Conservation (phyloP, 495 filamentous ascomycete genomes). For the Penicillium chermesinum region DNA sequence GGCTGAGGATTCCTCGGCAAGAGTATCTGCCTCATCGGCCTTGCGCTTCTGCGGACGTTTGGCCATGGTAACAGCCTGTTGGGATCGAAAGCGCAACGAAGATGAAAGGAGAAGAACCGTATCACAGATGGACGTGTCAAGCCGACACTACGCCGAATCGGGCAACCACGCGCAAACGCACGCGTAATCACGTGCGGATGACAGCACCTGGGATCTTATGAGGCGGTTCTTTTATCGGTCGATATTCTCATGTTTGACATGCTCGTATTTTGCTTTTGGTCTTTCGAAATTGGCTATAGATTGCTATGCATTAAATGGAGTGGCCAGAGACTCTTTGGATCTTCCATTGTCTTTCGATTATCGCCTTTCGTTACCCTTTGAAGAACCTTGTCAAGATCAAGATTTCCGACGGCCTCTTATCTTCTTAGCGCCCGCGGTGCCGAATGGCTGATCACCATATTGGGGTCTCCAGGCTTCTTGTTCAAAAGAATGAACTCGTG, state of each 20-base stretch:
- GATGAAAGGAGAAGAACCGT: not conserved
- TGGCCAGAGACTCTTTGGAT: too few relatives aligned
- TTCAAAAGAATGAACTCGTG: constrained; percentile 11
- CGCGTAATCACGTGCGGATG: constrained; percentile 13
- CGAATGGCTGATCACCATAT: constrained; percentile 23
- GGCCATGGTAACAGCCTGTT: constrained; percentile 5
- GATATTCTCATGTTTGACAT: not conserved
- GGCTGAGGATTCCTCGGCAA: not conserved
- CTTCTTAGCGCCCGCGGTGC: constrained; percentile 15
- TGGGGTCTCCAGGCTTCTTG: constrained; percentile 18
- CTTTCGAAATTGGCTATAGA: too few relatives aligned
- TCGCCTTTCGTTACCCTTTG: too few relatives aligned
- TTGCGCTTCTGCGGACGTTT: constrained; percentile 17
- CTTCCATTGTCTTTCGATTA: too few relatives aligned
- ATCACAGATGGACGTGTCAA: not conserved
- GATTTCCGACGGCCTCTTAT: not conserved
- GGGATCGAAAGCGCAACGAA: not conserved
- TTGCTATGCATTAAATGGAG: too few relatives aligned
- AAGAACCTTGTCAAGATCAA: not conserved
- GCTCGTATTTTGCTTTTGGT: not conserved
- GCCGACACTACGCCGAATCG: constrained; percentile 5
- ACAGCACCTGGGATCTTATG: not conserved
- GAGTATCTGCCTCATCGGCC: constrained; percentile 10
- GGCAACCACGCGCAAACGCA: constrained; percentile 3
- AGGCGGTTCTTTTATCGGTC: not conserved